These are phyloP conservation scores for Solanum peruvianum DNA, from an alignment of 257 asterid species.

Conservation along the genomic window DNA sequence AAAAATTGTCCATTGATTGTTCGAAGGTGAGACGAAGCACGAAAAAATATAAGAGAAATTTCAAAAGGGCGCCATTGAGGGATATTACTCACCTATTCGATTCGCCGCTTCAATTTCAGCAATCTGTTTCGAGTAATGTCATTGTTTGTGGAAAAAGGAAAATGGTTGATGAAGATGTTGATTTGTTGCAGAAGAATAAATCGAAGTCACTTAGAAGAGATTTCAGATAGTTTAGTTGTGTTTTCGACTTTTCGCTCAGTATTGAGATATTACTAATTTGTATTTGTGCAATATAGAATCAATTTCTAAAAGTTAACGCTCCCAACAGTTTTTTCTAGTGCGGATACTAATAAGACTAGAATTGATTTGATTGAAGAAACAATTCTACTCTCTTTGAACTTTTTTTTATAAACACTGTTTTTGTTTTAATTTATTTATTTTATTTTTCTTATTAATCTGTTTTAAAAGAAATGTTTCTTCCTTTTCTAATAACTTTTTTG, in stretches of 20 bases:
- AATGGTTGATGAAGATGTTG: background rate
- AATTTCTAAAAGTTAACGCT: no score
- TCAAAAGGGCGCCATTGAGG: slow-evolving; percentile 26
- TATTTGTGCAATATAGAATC: no score
- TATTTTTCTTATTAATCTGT: no score
- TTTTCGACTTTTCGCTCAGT: no score
- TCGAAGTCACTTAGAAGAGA: slow-evolving; percentile 27
- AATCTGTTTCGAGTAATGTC: background rate
- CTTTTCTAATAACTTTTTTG: no score
- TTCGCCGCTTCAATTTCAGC: background rate
- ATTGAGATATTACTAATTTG: no score
- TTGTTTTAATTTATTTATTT: no score
- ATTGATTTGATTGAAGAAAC: background rate
- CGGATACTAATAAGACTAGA: background rate
- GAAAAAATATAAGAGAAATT: background rate
- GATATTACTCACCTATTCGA: slow-evolving; percentile 27
- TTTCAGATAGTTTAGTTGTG: slow-evolving; percentile 14
- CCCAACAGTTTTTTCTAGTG: rapidly evolving
- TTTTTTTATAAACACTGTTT: no score
- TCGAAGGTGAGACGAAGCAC: background rate
- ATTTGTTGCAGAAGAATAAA: background rate
- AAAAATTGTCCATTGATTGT: background rate
- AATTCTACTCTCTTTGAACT: no score
- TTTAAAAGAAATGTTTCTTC: no score
- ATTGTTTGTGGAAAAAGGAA: slow-evolving; percentile 16